A percentile compares a stretch with the other conserved stretches of the same genome.
phyloP scores from a whole-genome alignment of 441 rosid genomes.

The Populus hybrid region DNA sequence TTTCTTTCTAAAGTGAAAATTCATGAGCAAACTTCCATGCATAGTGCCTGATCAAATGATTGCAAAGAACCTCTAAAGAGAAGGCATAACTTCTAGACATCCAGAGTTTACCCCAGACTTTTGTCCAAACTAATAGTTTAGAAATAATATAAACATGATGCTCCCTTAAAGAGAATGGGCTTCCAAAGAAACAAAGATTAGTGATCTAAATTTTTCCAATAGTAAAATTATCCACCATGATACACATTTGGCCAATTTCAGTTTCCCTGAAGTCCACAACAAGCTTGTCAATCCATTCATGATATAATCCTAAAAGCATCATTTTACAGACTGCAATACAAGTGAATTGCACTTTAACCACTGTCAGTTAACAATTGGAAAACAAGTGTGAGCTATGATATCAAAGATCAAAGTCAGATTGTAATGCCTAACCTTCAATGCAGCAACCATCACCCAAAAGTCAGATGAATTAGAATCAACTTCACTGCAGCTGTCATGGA shows the following conservation, averaged over 20 bases:
- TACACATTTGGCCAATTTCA: background rate
- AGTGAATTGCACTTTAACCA: background rate
- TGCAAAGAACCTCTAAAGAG: background rate
- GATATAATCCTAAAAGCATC: slow-evolving; percentile 3
- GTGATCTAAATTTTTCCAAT: background rate
- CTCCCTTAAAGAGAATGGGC: no score
- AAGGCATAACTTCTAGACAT: background rate
- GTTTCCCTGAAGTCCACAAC: background rate
- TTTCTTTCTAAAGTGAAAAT: background rate
- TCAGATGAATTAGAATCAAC: slow-evolving; percentile 67
- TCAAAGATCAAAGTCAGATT: slow-evolving; percentile 13
- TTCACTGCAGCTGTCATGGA: slow-evolving; percentile 61
- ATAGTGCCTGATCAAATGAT: background rate
- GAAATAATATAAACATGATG: no score
- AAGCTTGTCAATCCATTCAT: background rate
- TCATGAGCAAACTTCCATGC: background rate
- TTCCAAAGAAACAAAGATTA: background rate
- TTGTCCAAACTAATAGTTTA: background rate
- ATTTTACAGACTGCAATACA: background rate
- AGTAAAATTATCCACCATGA: background rate
- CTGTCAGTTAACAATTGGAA: background rate
- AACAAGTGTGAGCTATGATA: background rate
- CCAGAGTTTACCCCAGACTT: background rate
- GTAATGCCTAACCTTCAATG: slow-evolving; percentile 70
- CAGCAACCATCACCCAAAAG: slow-evolving; percentile 97